These are phyloP conservation scores for Ceriops zippeliana DNA, from an alignment of 345 rosid genomes.

Conservation along the genomic window DNA sequence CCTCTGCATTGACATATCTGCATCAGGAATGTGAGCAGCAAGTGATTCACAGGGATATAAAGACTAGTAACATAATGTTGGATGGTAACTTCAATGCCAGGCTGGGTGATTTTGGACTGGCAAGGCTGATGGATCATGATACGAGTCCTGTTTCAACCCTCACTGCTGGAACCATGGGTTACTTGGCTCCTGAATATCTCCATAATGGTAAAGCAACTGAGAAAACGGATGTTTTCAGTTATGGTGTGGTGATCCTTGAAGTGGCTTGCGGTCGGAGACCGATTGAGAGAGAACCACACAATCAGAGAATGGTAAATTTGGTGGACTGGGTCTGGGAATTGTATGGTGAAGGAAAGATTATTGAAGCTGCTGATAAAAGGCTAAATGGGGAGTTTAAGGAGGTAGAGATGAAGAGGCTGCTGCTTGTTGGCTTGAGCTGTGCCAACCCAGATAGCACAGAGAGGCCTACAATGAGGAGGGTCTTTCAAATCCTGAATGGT, in stretches of 20 bases:
- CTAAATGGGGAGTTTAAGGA: conserved; percentile 56
- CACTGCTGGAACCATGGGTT: conserved; percentile 97
- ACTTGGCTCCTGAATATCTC: conserved; percentile 94
- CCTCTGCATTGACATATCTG: conserved; percentile 72
- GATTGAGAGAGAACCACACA: conserved; percentile 59
- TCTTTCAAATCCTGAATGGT: conserved; percentile 71
- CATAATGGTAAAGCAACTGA: conserved; percentile 89
- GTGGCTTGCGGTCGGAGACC: conserved; percentile 93
- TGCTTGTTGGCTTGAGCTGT: conserved; percentile 77
- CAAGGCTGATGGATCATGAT: conserved; percentile 88
- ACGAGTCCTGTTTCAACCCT: conserved; percentile 92
- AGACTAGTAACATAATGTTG: conserved; percentile 85
- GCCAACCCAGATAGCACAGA: conserved; percentile 72
- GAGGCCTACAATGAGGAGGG: conserved; percentile 84
- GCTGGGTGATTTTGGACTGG: conserved; percentile 91
- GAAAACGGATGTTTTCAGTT: conserved; percentile 86
- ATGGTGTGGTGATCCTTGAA: conserved; percentile 83
- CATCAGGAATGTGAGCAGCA: conserved; percentile 96
- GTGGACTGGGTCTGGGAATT: conserved; percentile 93
- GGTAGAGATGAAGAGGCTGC: conserved; percentile 76
- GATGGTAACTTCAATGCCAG: conserved; percentile 78
- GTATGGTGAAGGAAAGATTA: conserved; percentile 60
- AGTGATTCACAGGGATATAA: conserved; percentile 89
- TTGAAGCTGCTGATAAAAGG: conserved; percentile 71
- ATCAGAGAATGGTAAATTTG: conserved; percentile 73